phyloP scores from a whole-genome alignment of 164 flowering plant genomes.

The Buxus sempervirens region DNA sequence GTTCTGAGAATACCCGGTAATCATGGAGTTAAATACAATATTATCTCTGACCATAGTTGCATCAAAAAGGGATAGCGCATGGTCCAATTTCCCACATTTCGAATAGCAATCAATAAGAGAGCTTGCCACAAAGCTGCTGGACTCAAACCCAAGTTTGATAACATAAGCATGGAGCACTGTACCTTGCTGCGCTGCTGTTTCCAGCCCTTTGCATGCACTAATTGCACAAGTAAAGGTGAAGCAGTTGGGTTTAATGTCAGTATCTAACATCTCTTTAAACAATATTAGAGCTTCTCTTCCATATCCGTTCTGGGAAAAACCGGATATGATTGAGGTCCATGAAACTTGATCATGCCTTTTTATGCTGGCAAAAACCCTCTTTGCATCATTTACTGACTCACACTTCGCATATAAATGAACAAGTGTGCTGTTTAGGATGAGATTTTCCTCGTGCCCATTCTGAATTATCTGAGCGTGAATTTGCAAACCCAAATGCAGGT shows the following conservation, averaged over 20 bases:
- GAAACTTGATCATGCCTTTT: slow-evolving; percentile 39
- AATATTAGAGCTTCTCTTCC: slow-evolving; percentile 34
- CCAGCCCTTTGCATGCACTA: slow-evolving; percentile 26
- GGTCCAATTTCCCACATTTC: slow-evolving; percentile 32
- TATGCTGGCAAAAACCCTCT: slow-evolving; percentile 34
- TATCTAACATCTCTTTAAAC: slow-evolving; percentile 38
- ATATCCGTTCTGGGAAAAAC: slow-evolving; percentile 34
- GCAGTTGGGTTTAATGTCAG: slow-evolving; percentile 34
- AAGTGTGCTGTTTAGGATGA: slow-evolving; percentile 35
- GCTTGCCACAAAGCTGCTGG: slow-evolving; percentile 32
- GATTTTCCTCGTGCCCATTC: slow-evolving; percentile 27
- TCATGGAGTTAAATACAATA: slow-evolving; percentile 39
- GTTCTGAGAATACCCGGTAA: slow-evolving; percentile 39
- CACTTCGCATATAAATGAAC: slow-evolving; percentile 43
- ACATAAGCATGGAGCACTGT: slow-evolving; percentile 40
- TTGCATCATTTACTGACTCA: slow-evolving; percentile 29
- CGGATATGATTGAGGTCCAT: slow-evolving; percentile 45
- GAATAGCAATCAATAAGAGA: slow-evolving; percentile 47
- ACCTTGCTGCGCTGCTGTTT: slow-evolving; percentile 12
- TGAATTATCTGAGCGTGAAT: slow-evolving; percentile 34
- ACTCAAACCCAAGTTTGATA: slow-evolving; percentile 33
- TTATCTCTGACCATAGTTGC: slow-evolving; percentile 25
- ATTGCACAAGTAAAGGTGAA: slow-evolving; percentile 36
- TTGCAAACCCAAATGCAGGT: slow-evolving; percentile 33
- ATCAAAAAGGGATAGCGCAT: slow-evolving; percentile 28